Conservation (phyloP, 345 rosid genomes). For the Acer yangbiense region DNA sequence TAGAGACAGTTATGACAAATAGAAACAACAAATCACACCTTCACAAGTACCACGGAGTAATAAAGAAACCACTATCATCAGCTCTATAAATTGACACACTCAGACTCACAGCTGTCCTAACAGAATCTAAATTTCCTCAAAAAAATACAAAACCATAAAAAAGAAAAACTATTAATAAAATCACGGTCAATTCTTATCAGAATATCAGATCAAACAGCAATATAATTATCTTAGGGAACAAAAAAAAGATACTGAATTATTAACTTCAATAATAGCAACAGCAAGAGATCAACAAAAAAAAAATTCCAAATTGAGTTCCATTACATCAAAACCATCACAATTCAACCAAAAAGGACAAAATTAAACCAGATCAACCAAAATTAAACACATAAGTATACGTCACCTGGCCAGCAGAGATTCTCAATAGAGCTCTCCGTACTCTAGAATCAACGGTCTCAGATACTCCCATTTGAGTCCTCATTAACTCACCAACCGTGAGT, state of each 20-base stretch:
- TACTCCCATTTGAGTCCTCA: slow-evolving; percentile 89
- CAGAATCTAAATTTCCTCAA: not conserved
- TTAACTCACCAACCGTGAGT: slow-evolving; percentile 84
- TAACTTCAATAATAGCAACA: not conserved
- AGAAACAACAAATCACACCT: slow-evolving; percentile 12
- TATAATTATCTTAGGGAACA: not conserved
- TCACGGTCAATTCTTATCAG: not conserved
- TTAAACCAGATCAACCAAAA: slow-evolving; percentile 28
- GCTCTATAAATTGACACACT: not conserved
- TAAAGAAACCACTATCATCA: not conserved
- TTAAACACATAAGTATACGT: not conserved
- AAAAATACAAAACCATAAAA: not conserved
- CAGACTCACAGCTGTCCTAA: not conserved
- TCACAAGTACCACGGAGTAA: not conserved
- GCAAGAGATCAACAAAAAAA: not conserved
- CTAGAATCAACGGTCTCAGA: slow-evolving; percentile 81
- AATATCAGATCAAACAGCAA: slow-evolving; percentile 8
- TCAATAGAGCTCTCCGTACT: slow-evolving; percentile 81
- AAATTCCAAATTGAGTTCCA: not conserved
- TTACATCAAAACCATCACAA: slow-evolving; percentile 7
- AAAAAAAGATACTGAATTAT: not conserved
- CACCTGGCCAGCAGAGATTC: slow-evolving; percentile 91
- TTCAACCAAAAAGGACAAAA: not conserved
- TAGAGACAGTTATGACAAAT: slow-evolving; percentile 9
- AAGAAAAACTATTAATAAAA: not conserved